phyloP scores from a whole-genome alignment of 768 basidiomycete species.

The Calocybe gangraenosa region DNA sequence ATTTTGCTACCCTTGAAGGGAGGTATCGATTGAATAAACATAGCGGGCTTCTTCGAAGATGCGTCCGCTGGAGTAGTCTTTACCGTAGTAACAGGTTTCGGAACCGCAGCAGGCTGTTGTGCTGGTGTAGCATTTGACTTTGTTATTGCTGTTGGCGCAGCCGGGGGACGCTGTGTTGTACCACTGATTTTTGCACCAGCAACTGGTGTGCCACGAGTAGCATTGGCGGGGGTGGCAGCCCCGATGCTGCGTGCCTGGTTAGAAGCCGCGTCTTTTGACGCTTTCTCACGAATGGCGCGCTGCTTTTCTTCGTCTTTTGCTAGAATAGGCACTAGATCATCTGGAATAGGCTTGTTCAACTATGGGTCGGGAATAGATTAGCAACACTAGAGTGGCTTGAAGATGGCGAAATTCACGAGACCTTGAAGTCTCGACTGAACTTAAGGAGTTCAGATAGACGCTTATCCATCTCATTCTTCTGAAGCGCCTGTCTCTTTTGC shows the following conservation, averaged over 20 bases:
- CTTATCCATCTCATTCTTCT: conserved; percentile 93
- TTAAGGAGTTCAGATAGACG: conserved; percentile 89
- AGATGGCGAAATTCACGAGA: conserved; percentile 29
- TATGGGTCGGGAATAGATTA: conserved; percentile 23
- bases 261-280: conserved; percentile 62
- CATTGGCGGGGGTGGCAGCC: conserved; percentile 47
- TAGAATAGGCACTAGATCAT: conserved; percentile 87
- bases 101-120: conserved; percentile 15
- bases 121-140: conserved; percentile 17
- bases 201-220: conserved; percentile 37
- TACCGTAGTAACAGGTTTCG: conserved; percentile 24
- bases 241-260: conserved; percentile 68
- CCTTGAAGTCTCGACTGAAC: conserved; percentile 95
- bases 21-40: conserved; percentile 89
- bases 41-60: conserved; percentile 44
- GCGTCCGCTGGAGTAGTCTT: conserved; percentile 29
- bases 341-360: conserved; percentile 94
- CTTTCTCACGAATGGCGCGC: conserved; percentile 75
- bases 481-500: conserved; percentile 84
- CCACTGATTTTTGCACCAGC: conserved; percentile 30
- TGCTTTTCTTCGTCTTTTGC: conserved; percentile 95
- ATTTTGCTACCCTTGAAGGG: conserved; percentile 73
- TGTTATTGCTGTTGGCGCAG: conserved; percentile 21
- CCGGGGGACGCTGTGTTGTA: conserved; percentile 17
- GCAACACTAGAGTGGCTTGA: neutral